phyloP scores from a whole-genome alignment of 106 monocot genomes.

The Dioscorea zingiberensis region DNA sequence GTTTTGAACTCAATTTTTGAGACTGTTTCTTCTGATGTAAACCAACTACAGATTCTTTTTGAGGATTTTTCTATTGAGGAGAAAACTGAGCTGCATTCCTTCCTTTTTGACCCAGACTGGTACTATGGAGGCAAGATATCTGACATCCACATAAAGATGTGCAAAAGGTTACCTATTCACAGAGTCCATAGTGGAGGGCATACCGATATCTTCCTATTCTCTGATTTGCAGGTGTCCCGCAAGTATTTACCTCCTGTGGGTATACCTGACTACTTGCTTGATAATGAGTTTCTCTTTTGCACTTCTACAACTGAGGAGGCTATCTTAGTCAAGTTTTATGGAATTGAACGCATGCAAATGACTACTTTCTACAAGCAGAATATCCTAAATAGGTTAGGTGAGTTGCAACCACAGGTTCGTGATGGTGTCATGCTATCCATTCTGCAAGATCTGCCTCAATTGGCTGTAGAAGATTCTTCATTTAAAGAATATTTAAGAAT shows the following conservation, averaged over 20 bases:
- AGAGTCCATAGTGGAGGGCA: slow-evolving; percentile 46
- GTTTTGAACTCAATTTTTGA: slow-evolving; percentile 74
- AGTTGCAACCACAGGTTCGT: slow-evolving; percentile 62
- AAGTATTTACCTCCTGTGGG: slow-evolving; percentile 74
- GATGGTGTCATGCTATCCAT: slow-evolving; percentile 68
- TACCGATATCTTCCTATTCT: slow-evolving; percentile 28
- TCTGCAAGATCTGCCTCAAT: slow-evolving; percentile 84
- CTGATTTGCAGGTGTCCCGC: slow-evolving; percentile 46
- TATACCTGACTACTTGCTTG: slow-evolving; percentile 52
- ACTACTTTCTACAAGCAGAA: slow-evolving; percentile 54
- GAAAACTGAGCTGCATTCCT: slow-evolving; percentile 68
- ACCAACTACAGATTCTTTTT: slow-evolving; percentile 41
- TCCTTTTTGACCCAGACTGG: slow-evolving; percentile 87
- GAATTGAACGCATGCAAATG: slow-evolving; percentile 63
- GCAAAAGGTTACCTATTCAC: slow-evolving; percentile 75
- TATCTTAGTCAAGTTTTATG: slow-evolving; percentile 62
- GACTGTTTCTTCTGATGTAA: slow-evolving; percentile 19
- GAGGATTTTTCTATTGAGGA: slow-evolving; percentile 40
- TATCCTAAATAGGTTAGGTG: slow-evolving; percentile 58
- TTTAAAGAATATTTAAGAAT: slow-evolving; percentile 55
- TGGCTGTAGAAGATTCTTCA: slow-evolving; percentile 53
- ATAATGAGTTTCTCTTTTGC: slow-evolving; percentile 62
- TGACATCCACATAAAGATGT: slow-evolving; percentile 49
- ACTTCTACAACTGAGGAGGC: slow-evolving; percentile 60
- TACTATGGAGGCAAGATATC: slow-evolving; percentile 60